Evolutionary conservation across 1,284 basidiomycete species (phyloP).

Genomic region (Ustilago nuda): DNA sequence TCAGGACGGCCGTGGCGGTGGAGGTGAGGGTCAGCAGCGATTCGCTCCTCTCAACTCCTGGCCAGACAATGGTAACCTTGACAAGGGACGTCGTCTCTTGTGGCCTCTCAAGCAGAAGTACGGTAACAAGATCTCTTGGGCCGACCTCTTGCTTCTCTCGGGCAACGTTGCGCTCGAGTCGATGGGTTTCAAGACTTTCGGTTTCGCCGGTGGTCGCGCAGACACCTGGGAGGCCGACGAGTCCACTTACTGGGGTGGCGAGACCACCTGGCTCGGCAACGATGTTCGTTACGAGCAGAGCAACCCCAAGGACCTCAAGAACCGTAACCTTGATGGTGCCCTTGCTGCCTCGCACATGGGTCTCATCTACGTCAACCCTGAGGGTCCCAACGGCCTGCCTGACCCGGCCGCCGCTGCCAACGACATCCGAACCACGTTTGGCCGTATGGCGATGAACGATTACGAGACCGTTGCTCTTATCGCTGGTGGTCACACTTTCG

Average conservation of each 20-base stretch:
- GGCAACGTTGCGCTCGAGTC: conserved; percentile 50
- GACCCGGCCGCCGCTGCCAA: conserved; percentile 43
- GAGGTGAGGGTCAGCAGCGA: conserved; percentile 45
- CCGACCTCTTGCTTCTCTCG: conserved; percentile 34
- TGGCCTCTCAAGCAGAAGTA: conserved; percentile 54
- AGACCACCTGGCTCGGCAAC: conserved; percentile 49
- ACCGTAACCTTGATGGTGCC: conserved; percentile 34
- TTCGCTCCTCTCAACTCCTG: conserved; percentile 50
- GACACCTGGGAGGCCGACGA: conserved; percentile 51
- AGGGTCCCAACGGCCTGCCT: conserved; percentile 43
- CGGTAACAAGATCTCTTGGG: conserved; percentile 49
- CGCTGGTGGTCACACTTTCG: conserved; percentile 50
- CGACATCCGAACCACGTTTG: conserved; percentile 47
- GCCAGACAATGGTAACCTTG: conserved; percentile 48
- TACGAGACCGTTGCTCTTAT: conserved; percentile 46
- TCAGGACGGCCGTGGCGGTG: conserved; percentile 46
- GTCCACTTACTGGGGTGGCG: conserved; percentile 51
- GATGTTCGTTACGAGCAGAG: conserved; percentile 45
- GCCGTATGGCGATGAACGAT: conserved; percentile 50
- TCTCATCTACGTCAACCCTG: conserved; percentile 50
- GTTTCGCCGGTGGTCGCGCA: conserved; percentile 43
- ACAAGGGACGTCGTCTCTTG: conserved; percentile 48
- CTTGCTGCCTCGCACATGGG: conserved; percentile 46
- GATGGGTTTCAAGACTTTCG: conserved; percentile 50
- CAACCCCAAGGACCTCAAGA: conserved; percentile 40